phyloP scores from a whole-genome alignment of 768 basidiomycete genomes.

The Phaffia australis region DNA sequence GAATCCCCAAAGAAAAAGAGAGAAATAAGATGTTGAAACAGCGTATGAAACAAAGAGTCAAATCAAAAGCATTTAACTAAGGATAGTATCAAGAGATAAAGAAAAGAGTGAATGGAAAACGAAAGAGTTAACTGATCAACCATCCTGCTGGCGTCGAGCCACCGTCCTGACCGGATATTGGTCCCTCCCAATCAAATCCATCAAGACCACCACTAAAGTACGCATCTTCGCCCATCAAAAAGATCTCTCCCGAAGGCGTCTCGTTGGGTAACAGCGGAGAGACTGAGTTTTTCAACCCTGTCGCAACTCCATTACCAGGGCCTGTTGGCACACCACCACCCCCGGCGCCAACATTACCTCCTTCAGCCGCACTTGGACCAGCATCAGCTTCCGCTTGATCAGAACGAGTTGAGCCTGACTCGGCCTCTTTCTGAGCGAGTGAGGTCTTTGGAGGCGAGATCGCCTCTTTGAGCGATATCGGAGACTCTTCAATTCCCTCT shows the following conservation, averaged over 20 bases:
- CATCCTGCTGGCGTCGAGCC: not conserved
- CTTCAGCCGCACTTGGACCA: slow-evolving; percentile 1
- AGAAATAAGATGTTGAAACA: not conserved
- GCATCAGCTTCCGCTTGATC: not conserved
- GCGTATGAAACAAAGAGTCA: no score
- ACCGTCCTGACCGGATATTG: not conserved
- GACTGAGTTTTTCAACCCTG: not conserved
- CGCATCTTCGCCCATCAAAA: not conserved
- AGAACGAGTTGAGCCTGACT: not conserved
- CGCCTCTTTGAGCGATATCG: slow-evolving; percentile 16
- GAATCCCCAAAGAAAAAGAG: not conserved
- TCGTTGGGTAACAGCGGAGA: no score
- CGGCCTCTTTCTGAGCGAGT: slow-evolving; percentile 10
- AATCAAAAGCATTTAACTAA: no score
- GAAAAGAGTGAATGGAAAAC: not conserved
- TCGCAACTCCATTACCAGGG: not conserved
- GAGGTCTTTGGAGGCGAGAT: slow-evolving; percentile 16
- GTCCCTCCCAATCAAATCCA: not conserved
- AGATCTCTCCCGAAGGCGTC: not conserved
- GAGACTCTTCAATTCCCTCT: slow-evolving; percentile 10
- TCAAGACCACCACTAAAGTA: not conserved
- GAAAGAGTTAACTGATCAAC: not conserved
- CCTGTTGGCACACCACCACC: slow-evolving; percentile 8
- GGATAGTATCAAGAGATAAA: not conserved
- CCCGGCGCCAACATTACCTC: not conserved